Evolutionary conservation across 352 stramenopile species (phyloP).

Genomic region (Thraustochytrium striatum): DNA sequence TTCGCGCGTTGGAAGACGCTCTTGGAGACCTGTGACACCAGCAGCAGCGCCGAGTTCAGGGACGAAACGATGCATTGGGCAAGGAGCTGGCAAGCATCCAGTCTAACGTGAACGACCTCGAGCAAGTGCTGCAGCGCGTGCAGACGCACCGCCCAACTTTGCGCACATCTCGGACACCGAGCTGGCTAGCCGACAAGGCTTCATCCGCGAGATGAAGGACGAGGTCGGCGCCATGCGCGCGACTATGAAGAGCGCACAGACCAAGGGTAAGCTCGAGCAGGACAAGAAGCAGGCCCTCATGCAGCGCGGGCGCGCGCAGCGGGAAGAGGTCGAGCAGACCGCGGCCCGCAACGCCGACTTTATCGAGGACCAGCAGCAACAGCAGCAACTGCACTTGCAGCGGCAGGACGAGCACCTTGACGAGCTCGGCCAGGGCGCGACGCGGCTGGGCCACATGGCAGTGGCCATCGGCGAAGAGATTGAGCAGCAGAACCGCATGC

Average conservation of each 20-base stretch:
- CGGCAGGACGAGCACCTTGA: slow-evolving; percentile 52
- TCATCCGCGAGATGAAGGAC: slow-evolving; percentile 46
- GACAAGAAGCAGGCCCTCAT: slow-evolving; percentile 15
- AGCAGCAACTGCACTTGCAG: slow-evolving; percentile 31
- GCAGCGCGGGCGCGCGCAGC: background rate
- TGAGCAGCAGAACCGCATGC: slow-evolving; percentile 49
- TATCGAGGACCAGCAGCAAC: slow-evolving; percentile 49
- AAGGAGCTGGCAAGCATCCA: slow-evolving; percentile 38
- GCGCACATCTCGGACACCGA: slow-evolving; percentile 41
- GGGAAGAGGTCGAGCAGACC: background rate
- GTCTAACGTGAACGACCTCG: slow-evolving; percentile 26
- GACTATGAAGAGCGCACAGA: slow-evolving; percentile 26
- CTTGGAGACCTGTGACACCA: slow-evolving; percentile 26
- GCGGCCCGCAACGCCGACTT: slow-evolving; percentile 27
- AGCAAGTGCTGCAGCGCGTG: slow-evolving; percentile 38
- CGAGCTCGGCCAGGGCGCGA: slow-evolving; percentile 44
- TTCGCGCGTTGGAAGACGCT: slow-evolving; percentile 39
- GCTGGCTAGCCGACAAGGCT: slow-evolving; percentile 9
- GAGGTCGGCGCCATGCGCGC: slow-evolving; percentile 19
- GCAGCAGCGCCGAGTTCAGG: background rate
- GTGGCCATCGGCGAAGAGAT: slow-evolving; percentile 50
- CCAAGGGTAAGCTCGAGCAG: slow-evolving; percentile 12
- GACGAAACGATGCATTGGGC: slow-evolving; percentile 6
- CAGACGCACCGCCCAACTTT: slow-evolving; percentile 43
- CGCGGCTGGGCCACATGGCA: slow-evolving; percentile 43